These are phyloP conservation scores for Tetratostichococcus sp. DNA, from an alignment of 139 green algal species.

Conservation along the genomic window DNA sequence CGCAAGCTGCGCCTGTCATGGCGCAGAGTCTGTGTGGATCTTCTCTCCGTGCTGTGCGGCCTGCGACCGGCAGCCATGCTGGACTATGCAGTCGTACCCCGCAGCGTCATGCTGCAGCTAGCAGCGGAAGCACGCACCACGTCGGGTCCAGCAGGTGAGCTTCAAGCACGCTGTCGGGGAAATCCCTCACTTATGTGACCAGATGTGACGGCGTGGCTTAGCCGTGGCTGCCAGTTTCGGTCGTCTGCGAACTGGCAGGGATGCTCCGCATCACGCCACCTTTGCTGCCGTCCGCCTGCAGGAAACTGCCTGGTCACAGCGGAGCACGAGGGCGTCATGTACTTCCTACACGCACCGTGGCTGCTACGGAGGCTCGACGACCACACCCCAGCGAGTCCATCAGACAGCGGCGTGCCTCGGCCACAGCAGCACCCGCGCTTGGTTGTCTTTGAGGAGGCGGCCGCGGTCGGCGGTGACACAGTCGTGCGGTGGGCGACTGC, in stretches of 20 bases:
- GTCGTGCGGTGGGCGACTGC: not conserved
- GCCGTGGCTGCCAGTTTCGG: too few relatives aligned
- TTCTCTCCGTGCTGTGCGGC: constrained; percentile 37
- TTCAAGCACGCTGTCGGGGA: too few relatives aligned
- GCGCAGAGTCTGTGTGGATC: constrained; percentile 27
- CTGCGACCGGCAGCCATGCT: constrained; percentile 48
- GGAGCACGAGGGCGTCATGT: constrained; percentile 34
- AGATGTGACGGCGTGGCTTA: too few relatives aligned
- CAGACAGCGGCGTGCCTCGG: too few relatives aligned
- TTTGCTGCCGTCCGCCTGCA: too few relatives aligned
- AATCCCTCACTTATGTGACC: too few relatives aligned
- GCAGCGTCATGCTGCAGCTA: constrained; percentile 5
- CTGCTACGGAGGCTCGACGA: not conserved
- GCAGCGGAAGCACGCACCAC: not conserved
- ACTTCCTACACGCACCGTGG: constrained; percentile 23
- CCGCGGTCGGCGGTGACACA: not conserved
- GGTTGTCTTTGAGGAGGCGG: not conserved
- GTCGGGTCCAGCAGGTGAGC: not conserved
- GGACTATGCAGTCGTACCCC: constrained; percentile 34
- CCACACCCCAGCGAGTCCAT: too few relatives aligned
- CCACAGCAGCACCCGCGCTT: not conserved
- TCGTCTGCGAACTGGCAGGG: too few relatives aligned
- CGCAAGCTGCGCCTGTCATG: not conserved
- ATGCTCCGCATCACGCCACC: too few relatives aligned
- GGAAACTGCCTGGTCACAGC: constrained; percentile 22